Base-by-base conservation (phyloP, 257 asterid species). In the Sherardia arvensis region DNA sequence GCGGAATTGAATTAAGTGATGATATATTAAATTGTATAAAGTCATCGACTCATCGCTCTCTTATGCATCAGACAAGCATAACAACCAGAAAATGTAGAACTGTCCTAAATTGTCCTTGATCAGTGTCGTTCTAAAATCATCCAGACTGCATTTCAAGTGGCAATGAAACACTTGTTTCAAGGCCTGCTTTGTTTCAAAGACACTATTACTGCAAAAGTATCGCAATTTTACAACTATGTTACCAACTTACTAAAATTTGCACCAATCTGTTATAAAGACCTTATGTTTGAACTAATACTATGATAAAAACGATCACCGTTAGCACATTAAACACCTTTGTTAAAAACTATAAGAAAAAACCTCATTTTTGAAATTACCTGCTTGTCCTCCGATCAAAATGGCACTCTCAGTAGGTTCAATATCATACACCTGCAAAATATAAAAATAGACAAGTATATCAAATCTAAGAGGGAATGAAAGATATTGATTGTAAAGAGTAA, bases 331-430 rank as follows among this genome's bases (percentile, higher is more conserved):
- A 48, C 33, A 59, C 25, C 12, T 58, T 29, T 1, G 33, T 4
- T 14, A 61, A 40, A 0, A 40, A 12, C 4, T 5, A 25, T 0
- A 17, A 7, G 36, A 14, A 61, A 23, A 38, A 57, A 0, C 22
- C 21, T n/a, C 38, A 27, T 14, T 0, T 8, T 36, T 34, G 54
- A 33, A 26, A 57, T 74, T 64, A 77, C 85, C 85, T 69, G 67
- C 45, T 53, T 71, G 25, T 65, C 74, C 77, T 57, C 85, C 85
- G 60, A 53, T 74, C 21, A 80, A 56, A 66, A 80, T 5, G 63
- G 85, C 76, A 67, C 71, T 80, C 67, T 80, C 85, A 33, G 74
- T 7, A n/a, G 85, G 85, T 69, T 80, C 85, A 66, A 80, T 30
- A 30, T 82, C 85, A 64, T 66, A 80, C 47, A 80, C 71, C 85